A percentile compares a stretch with the other conserved stretches of the same genome.
Evolutionary conservation across 495 filamentous ascomycete genomes (phyloP).

Genomic region (Daldinia concentrica): DNA sequence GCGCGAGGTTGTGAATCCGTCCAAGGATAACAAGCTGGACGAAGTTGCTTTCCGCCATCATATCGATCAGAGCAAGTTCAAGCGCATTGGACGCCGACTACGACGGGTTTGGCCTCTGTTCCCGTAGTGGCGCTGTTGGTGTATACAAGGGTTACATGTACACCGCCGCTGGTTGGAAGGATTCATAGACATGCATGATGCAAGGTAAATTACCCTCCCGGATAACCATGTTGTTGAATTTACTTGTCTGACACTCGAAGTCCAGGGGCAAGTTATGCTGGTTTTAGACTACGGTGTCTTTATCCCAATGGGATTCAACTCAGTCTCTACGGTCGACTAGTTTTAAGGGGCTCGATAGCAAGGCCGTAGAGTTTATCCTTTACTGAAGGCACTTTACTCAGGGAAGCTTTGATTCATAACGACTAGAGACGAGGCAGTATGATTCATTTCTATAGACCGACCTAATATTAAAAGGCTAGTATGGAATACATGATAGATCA

Average conservation of each 20-base stretch:
- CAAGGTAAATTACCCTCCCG: not conserved
- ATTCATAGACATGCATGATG: not conserved
- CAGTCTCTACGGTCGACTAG: not conserved
- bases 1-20: constrained; percentile 62
- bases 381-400: not conserved
- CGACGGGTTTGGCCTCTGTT: constrained; percentile 57
- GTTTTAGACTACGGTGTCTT: too few species aligned
- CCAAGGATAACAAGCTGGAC: constrained; percentile 57
- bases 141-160: too few species aligned
- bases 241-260: not conserved
- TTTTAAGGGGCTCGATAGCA: not conserved
- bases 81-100: constrained; percentile 47
- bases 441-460: too few species aligned
- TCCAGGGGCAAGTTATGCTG: not conserved
- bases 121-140: constrained; percentile 1
- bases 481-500: too few species aligned
- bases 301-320: not conserved
- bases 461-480: too few species aligned
- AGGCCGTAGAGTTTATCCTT: not conserved
- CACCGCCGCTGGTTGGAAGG: not conserved
- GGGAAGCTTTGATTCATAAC: not conserved
- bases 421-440: too few species aligned
- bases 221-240: not conserved
- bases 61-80: constrained; percentile 54
- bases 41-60: constrained; percentile 58